Evolutionary conservation across 2,329 filamentous ascomycete species (phyloP).

Genomic region (Dactylonectria macrodidyma): DNA sequence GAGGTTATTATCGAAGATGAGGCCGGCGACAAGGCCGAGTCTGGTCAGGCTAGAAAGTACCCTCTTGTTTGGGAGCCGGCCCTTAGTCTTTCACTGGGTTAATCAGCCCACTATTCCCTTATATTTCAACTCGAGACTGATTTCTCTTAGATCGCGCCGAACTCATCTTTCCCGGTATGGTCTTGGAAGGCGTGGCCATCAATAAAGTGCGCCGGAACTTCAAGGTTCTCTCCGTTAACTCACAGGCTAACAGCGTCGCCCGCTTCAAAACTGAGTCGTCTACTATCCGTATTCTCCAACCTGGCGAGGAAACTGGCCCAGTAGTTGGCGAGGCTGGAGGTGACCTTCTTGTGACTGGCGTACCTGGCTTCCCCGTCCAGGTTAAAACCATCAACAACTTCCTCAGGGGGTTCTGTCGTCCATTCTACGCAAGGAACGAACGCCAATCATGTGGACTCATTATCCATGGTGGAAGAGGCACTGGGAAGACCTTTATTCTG

Average conservation of each 20-base stretch:
- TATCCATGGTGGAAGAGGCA: slow-evolving; percentile 86
- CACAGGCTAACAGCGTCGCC: slow-evolving; percentile 59
- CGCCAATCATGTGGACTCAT: slow-evolving; percentile 72
- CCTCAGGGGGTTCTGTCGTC: slow-evolving; percentile 68
- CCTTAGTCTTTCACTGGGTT: slow-evolving; percentile 54
- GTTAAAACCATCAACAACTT: slow-evolving; percentile 77
- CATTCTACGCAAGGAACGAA: slow-evolving; percentile 49
- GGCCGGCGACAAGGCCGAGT: slow-evolving; percentile 56
- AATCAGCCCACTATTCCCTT: slow-evolving; percentile 20
- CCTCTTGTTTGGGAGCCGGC: slow-evolving; percentile 55
- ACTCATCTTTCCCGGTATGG: slow-evolving; percentile 78
- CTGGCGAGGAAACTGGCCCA: slow-evolving; percentile 44
- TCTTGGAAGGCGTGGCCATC: slow-evolving; percentile 72
- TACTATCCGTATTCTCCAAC: slow-evolving; percentile 55
- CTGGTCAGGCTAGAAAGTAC: slow-evolving; percentile 50
- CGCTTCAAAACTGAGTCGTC: slow-evolving; percentile 59
- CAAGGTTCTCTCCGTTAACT: slow-evolving; percentile 70
- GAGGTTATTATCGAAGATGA: slow-evolving; percentile 74
- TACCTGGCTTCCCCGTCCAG: slow-evolving; percentile 79
- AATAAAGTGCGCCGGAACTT: slow-evolving; percentile 62
- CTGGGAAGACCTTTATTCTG: slow-evolving; percentile 86
- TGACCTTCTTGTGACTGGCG: slow-evolving; percentile 64
- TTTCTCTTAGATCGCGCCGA: slow-evolving; percentile 70
- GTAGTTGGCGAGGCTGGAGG: slow-evolving; percentile 41
- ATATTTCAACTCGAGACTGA: slow-evolving; percentile 8